phyloP scores from a whole-genome alignment of 2,329 filamentous ascomycete genomes.

The Purpureocillium lavendulum region DNA sequence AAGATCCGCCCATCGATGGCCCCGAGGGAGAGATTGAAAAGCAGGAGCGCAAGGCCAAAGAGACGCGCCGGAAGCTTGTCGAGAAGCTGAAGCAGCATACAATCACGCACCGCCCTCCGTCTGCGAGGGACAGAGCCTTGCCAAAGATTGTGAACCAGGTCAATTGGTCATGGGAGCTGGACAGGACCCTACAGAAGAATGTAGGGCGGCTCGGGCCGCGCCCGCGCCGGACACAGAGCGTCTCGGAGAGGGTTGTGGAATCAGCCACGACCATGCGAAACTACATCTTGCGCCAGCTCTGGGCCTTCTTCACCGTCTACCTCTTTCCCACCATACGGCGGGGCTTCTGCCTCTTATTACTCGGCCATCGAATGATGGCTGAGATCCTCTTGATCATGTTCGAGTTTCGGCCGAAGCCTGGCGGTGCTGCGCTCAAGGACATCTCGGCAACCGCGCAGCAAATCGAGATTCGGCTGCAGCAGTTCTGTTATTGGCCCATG shows the following conservation, averaged over 20 bases:
- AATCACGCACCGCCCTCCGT: slow-evolving; percentile 66
- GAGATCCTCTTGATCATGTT: slow-evolving; percentile 72
- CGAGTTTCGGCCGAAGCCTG: slow-evolving; percentile 75
- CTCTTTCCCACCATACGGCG: slow-evolving; percentile 68
- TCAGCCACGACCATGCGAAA: slow-evolving; percentile 83
- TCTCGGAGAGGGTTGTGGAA: slow-evolving; percentile 89
- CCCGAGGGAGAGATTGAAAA: slow-evolving; percentile 67
- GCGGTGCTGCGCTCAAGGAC: slow-evolving; percentile 82
- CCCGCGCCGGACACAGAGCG: slow-evolving; percentile 77
- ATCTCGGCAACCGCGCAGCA: slow-evolving; percentile 95
- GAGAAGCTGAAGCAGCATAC: slow-evolving; percentile 86
- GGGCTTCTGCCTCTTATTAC: slow-evolving; percentile 67
- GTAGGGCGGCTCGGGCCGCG: slow-evolving; percentile 75
- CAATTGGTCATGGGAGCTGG: slow-evolving; percentile 90
- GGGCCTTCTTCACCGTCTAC: slow-evolving; percentile 64
- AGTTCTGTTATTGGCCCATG: slow-evolving; percentile 98
- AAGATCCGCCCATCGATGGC: slow-evolving; percentile 28
- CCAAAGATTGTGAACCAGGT: slow-evolving; percentile 82
- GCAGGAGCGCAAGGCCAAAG: slow-evolving; percentile 49
- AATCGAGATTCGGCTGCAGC: slow-evolving; percentile 90
- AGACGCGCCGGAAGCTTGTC: slow-evolving; percentile 58
- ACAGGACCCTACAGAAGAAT: slow-evolving; percentile 80
- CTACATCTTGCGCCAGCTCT: slow-evolving; percentile 58
- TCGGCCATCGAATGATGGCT: slow-evolving; percentile 71
- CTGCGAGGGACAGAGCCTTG: slow-evolving; percentile 75